Evolutionary conservation across 1,284 basidiomycete species (phyloP).

Genomic region (Cystobasidiaceae sp.): DNA sequence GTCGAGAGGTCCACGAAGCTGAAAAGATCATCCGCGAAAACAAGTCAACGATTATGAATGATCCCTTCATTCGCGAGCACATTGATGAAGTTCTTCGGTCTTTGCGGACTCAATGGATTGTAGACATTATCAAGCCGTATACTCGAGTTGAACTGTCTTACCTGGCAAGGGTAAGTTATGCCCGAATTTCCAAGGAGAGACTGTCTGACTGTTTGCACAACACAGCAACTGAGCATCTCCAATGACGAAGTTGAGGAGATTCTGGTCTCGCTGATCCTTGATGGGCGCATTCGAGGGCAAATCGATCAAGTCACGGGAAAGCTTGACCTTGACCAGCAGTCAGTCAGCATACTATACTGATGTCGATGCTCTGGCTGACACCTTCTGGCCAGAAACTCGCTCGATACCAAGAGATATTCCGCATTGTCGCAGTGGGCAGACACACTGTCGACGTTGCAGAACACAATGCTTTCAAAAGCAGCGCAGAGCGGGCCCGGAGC

Average conservation of each 20-base stretch:
- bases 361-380: neutral
- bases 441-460: conserved; percentile 66
- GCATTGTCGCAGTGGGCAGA: conserved; percentile 76
- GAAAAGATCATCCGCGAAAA: conserved; percentile 93
- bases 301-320: conserved; percentile 94
- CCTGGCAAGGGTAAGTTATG: conserved; percentile 66
- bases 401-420: conserved; percentile 74
- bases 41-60: conserved; percentile 87
- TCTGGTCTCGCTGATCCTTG: conserved; percentile 85
- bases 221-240: conserved; percentile 84
- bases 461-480: conserved; percentile 63
- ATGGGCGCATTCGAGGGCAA: conserved; percentile 87
- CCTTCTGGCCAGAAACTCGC: conserved; percentile 59
- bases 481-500: conserved; percentile 31
- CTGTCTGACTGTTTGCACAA: neutral
- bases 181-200: neutral
- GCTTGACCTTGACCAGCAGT: conserved; percentile 69
- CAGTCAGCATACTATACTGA: neutral
- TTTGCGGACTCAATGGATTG: conserved; percentile 89
- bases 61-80: conserved; percentile 84
- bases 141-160: conserved; percentile 85
- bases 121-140: conserved; percentile 96
- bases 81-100: conserved; percentile 92
- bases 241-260: conserved; percentile 85
- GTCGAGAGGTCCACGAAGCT: conserved; percentile 88